Evolutionary conservation across 129 eudicot genomes (phyloP), one percentile per base, ranked within the genome.

Genomic region (Pulicaria dysenterica): DNA sequence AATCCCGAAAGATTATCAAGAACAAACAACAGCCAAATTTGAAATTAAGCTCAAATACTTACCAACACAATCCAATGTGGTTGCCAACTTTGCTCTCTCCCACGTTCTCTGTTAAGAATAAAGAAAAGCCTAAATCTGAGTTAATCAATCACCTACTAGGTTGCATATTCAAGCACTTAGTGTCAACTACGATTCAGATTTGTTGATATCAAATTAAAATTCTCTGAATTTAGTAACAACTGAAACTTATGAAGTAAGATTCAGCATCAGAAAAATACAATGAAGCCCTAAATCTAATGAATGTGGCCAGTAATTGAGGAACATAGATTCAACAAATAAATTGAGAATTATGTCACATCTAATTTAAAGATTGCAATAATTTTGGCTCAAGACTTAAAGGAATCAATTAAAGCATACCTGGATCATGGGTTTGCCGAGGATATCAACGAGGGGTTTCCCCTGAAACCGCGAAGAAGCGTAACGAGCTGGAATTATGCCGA

Each of bases 371-470:
- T 24, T 24, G 31, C 31, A 24, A 24, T 24, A 45, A 8, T 45
- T 45, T 19, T 3, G 12, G 31, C n/a, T 67, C 43, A 12, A 39
- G 19, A 53, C 8, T 51, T 5, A 15, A 7, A 68, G 16, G 19
- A 7, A 31, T 4, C 17, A 13, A 78, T 8, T 5, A 9, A 55
- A 41, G 58, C 2, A n/a, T 15, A 89, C 97, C 91, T 94, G 99
- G 84, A 94, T 94, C 99, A 94, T 94, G 67, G 97, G 97, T 83
- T 94, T 94, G 68, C 97, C 97, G 55, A 88, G 99, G 76, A 94
- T 94, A 17, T 90, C 70, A 43, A 90, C 91, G 36, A 94, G 96
- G 51, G 99, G 96, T 73, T 94, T 94, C 68, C 99, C 97, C 15
- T 81, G 81, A 50, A 94, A 94, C 0, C 99, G 93, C 17, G 96